These are phyloP conservation scores for Naganishia liquefaciens DNA, from an alignment of 1,284 basidiomycete species.

Conservation along the genomic window DNA sequence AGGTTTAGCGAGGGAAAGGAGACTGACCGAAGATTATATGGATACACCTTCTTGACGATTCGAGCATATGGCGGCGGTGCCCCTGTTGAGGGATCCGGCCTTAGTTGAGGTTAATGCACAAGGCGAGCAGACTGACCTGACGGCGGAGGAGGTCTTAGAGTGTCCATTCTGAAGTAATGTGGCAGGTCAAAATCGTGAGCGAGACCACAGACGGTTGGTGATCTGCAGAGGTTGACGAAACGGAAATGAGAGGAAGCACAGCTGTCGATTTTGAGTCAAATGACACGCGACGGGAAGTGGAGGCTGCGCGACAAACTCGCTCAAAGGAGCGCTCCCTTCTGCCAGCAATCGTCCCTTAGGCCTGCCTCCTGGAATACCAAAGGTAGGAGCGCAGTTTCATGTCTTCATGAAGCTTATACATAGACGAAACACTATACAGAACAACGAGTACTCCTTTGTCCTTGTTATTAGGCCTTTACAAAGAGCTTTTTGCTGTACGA, in stretches of 20 bases:
- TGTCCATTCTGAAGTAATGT: neutral
- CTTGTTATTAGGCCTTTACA: slow-evolving; percentile 11
- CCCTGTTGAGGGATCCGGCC: neutral
- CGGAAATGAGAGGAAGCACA: too few relatives aligned
- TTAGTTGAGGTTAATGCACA: neutral
- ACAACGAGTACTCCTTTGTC: neutral
- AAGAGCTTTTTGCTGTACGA: slow-evolving; percentile 27
- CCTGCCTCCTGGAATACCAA: too few relatives aligned
- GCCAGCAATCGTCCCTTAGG: too few relatives aligned
- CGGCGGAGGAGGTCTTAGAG: slow-evolving; percentile 17
- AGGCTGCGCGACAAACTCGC: neutral
- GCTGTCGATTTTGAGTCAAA: neutral
- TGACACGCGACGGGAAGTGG: neutral
- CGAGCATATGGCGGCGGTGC: slow-evolving; percentile 26
- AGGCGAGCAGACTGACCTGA: slow-evolving; percentile 2
- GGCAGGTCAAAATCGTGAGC: neutral
- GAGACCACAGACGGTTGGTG: neutral
- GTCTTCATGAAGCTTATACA: neutral
- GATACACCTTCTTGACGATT: slow-evolving; percentile 41
- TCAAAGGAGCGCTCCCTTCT: too few relatives aligned
- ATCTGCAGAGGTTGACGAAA: too few relatives aligned
- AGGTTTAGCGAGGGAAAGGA: neutral
- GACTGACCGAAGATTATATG: slow-evolving; percentile 41
- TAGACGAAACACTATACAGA: neutral
- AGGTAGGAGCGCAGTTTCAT: neutral